A percentile compares a stretch with the other conserved stretches of the same genome.
phyloP scores from a whole-genome alignment of 2,329 filamentous ascomycete genomes.

The Dactylellina sp. region DNA sequence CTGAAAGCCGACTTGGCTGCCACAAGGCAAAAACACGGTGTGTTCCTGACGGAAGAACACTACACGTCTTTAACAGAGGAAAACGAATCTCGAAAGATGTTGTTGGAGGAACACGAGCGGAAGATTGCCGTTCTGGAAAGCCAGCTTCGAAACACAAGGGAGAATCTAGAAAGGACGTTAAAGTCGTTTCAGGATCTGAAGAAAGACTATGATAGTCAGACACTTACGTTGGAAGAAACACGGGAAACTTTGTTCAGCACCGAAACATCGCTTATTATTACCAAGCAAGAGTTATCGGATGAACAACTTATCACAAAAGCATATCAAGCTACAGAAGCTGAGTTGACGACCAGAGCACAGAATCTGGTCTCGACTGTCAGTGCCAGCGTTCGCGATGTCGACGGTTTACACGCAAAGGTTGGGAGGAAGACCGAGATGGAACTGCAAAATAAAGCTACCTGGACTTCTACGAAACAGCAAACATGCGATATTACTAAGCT shows the following conservation, averaged over 20 bases:
- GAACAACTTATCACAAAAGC: conserved; percentile 84
- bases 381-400: conserved; percentile 82
- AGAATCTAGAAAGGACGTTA: conserved; percentile 87
- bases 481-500: conserved; percentile 80
- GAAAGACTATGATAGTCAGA: conserved; percentile 86
- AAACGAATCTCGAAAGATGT: conserved; percentile 89
- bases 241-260: conserved; percentile 69
- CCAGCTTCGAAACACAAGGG: conserved; percentile 90
- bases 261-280: conserved; percentile 82
- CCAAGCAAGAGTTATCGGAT: conserved; percentile 79
- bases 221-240: conserved; percentile 78
- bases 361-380: conserved; percentile 82
- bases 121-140: conserved; percentile 92
- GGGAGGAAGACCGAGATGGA: conserved; percentile 87
- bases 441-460: conserved; percentile 79
- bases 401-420: conserved; percentile 85
- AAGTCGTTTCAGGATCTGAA: conserved; percentile 88
- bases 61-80: conserved; percentile 93
- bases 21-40: conserved; percentile 91
- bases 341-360: conserved; percentile 78
- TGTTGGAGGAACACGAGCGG: conserved; percentile 90
- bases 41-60: conserved; percentile 87
- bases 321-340: conserved; percentile 84
- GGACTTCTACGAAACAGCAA: conserved; percentile 79
- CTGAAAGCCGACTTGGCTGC: conserved; percentile 93